Evolutionary conservation across 176 grass and related monocot species (phyloP), one percentile per base, ranked within the genome.

Genomic region (Pharus latifolius): DNA sequence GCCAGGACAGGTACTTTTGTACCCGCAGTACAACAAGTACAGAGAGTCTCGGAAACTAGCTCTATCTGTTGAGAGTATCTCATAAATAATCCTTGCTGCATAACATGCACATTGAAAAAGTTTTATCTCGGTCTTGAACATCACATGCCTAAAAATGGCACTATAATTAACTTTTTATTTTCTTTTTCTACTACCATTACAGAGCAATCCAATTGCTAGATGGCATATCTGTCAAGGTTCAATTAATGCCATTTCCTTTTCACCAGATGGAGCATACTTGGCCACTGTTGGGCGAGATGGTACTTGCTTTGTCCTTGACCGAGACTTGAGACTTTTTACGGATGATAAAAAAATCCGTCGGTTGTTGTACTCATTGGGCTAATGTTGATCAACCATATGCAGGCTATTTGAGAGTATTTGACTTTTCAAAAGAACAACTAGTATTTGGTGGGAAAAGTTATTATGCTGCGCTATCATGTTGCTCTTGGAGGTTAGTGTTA

Each of bases 361-460:
- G 8, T 67, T 70, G 2, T 62, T 20, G 42, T 65, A 22, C 17
- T 51, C 33, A 51, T 61, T 62, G 14, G 67, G 56, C 47, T 68
- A 64, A 75, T 33, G 56, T 57, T 55, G 22, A 60, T 58, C 14
- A 81, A 67, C 68, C 65, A 31, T 75, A 49, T 84, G 67, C 37
- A 99, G 90, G 95, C 46, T 99, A 84, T 79, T 76, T 99, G 77
- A 91, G 90, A 91, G 95, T 94, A 30, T 99, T 91, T n/a, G 90
- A 99, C 70, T 99, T 88, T 82, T 51, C 58, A 45, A 99, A 91
- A 72, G 84, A 91, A 76, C 95, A 91, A 56, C 68, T 99, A 81
- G 37, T 91, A 88, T 99, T 99, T 72, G 95, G 95, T 33, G 95
- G 95, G 45, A 99, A 81, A 91, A 99, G 95, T 72, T 99, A 99